Conservation (phyloP, 371 early-diverging fungal genomes). For the Coemansia sp. region DNA sequence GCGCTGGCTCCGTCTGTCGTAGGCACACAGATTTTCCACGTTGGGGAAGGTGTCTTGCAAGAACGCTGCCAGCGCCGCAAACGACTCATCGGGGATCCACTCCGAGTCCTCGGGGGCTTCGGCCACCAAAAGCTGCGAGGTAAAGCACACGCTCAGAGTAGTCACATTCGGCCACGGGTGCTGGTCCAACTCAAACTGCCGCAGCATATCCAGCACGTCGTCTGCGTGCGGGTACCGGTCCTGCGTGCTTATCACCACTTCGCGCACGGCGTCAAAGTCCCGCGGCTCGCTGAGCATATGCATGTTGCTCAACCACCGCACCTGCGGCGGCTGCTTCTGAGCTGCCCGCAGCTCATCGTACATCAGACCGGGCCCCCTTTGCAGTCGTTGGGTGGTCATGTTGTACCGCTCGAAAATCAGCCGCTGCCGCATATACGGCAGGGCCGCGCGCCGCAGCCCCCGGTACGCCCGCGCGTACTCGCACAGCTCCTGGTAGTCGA, state of each 20-base stretch:
- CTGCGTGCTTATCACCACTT: slow-evolving; percentile 20
- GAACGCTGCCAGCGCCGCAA: too few relatives aligned
- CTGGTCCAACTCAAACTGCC: slow-evolving; percentile 13
- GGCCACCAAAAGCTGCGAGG: too few relatives aligned
- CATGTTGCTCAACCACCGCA: slow-evolving; percentile 32
- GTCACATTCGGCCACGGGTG: slow-evolving; percentile 17
- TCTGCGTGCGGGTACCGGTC: slow-evolving; percentile 27
- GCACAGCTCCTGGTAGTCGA: slow-evolving; percentile 8
- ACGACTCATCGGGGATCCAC: too few relatives aligned
- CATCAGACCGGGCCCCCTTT: slow-evolving; percentile 1
- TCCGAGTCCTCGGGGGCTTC: too few relatives aligned
- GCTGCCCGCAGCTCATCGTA: slow-evolving; percentile 17
- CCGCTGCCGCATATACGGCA: slow-evolving; percentile 10
- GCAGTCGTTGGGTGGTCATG: slow-evolving; percentile 16
- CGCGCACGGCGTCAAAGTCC: slow-evolving; percentile 1
- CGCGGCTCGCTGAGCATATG: neutral
- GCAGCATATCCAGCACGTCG: slow-evolving; percentile 21
- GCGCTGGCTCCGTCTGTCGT: too few relatives aligned
- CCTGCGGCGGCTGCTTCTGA: slow-evolving; percentile 12
- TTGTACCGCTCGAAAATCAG: slow-evolving; percentile 39
- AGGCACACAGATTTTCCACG: too few relatives aligned
- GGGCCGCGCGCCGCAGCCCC: slow-evolving; percentile 18
- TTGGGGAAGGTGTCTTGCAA: too few relatives aligned
- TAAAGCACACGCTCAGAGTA: slow-evolving; percentile 8
- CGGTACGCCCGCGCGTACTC: slow-evolving; percentile 19